Evolutionary conservation across 257 asterid species (phyloP).

Genomic region (Mentha longifolia): DNA sequence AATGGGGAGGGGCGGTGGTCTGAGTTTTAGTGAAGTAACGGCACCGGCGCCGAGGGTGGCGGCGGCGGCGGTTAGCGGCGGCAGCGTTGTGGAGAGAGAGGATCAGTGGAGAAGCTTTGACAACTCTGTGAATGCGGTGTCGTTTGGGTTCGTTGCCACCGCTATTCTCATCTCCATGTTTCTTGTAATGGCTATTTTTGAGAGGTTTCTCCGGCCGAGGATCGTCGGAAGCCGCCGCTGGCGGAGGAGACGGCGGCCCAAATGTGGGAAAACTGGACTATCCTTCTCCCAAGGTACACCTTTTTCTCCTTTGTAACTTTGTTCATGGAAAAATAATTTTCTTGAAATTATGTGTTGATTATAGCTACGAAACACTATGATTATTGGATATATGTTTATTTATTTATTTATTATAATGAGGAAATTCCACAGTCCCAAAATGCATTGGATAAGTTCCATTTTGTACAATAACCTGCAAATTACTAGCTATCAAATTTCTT

Average conservation of each 20-base stretch:
- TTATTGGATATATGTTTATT: too few relatives aligned
- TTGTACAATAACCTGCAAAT: too few relatives aligned
- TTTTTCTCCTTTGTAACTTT: neutral
- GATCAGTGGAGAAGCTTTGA: constrained; percentile 72
- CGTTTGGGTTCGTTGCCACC: constrained; percentile 89
- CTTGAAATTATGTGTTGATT: constrained; percentile 1
- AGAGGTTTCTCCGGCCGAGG: constrained; percentile 68
- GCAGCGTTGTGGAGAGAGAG: constrained; percentile 48
- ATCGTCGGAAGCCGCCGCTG: constrained; percentile 38
- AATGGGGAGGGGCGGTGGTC: constrained; percentile 52
- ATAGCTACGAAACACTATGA: too few relatives aligned
- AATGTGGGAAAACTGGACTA: constrained; percentile 46
- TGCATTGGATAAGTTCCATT: too few relatives aligned
- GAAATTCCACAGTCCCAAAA: too few relatives aligned
- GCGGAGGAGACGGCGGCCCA: constrained; percentile 38
- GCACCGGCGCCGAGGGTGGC: constrained; percentile 51
- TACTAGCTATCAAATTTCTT: too few relatives aligned
- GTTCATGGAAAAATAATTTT: neutral
- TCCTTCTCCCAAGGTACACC: constrained; percentile 75
- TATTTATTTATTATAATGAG: too few relatives aligned
- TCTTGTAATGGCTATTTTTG: constrained; percentile 84
- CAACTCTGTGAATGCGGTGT: constrained; percentile 74
- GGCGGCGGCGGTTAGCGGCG: constrained; percentile 40
- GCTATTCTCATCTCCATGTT: constrained; percentile 87
- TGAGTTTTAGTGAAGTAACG: constrained; percentile 27